Evolutionary conservation across 305 asterid genomes (phyloP), one percentile per base, ranked within the genome.

Genomic region (Fraxinus sp.): DNA sequence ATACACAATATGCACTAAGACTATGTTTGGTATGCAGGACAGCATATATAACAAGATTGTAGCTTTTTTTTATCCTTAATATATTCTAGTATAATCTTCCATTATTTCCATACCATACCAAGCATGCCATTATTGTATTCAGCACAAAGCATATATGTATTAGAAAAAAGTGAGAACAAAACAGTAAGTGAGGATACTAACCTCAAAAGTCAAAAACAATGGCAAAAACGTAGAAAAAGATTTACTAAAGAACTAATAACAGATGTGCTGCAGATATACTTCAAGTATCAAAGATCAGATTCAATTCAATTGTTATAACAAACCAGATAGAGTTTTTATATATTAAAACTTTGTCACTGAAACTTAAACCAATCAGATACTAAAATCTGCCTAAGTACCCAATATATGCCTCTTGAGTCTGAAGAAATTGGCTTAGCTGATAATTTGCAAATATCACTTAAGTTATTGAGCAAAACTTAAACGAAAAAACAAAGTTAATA

Each of bases 371-470:
- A 68, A 11, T 28, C 74, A 68, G 36, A 68, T 28, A 26, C 9
- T 28, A 68, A 14, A 70, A 70, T 70, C 76, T 30, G 41, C 41
- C 8, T 5, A 70, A 64, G 2, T 64, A 64, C 35, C 33, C 72
- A 64, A 64, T 64, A 64, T 24, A 13, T 30, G 39, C 20, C 76
- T 70, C 39, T 10, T 4, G 76, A 30, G 11, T 35, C 13, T 70
- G 76, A 70, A 70, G 39, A 68, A 70, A 70, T 28, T 70, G 5
- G 39, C 41, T 13, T n/a, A n/a, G 28, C 39, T 44, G 20, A 22
- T 44, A 26, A 76, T n/a, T 20, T 37, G 55, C 11, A 76, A 44
- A 76, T 76, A 18, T 24, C 86, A 76, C 9, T 49, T 75, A 49
- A 35, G 72, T 49, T 64, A 64, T 64, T 7, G 72, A 64, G 33